Base-by-base conservation (phyloP, 106 monocot genomes). In the Amphibolis antarctica region DNA sequence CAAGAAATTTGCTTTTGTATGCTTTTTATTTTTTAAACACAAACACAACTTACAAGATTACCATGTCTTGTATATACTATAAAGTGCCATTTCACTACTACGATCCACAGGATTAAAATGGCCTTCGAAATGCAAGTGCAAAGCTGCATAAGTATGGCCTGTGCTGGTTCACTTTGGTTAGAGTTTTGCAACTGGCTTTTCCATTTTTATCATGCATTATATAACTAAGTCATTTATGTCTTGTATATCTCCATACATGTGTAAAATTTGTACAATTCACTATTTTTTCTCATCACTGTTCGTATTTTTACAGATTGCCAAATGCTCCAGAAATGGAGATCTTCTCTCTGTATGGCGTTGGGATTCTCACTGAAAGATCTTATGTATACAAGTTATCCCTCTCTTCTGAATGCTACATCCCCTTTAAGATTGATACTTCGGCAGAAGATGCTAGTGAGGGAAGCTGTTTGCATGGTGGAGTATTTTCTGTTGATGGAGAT, bases 261-360 rank as follows among this genome's bases (percentile, higher is more conserved):
- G 13, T 49, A 49, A 14, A 49, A 49, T 5, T 49, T 0, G n/a
- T 49, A 14, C 17, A 17, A 4, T 49, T 49, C 17, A 13, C n/a
- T 49, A 49, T 49, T 13, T 27, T 57, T 57, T 36, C 36, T 36
- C 36, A 36, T 36, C 36, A 2, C 2, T 7, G 14, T 81, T 19
- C 45, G 11, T 68, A 12, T 46, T 53, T 56, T 2, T 26, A 5
- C 74, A 98, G 96, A 56, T 74, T 98, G 50, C 98, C 98, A 62
- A 75, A 98, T 77, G 98, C 98, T 48, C 90, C 98, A 56, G 91
- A 82, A 66, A 87, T 91, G 91, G 90, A 98, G 71, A 98, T 98
- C 36, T 98, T 81, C 66, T 87, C 98, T 20, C 76, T 98, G 82
- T 98, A 98, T 64, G 98, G 98, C 44, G 90, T 98, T 43, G 98